These are phyloP conservation scores for Fusarium buharicum DNA, from an alignment of 2,329 filamentous ascomycete species.

Conservation along the genomic window DNA sequence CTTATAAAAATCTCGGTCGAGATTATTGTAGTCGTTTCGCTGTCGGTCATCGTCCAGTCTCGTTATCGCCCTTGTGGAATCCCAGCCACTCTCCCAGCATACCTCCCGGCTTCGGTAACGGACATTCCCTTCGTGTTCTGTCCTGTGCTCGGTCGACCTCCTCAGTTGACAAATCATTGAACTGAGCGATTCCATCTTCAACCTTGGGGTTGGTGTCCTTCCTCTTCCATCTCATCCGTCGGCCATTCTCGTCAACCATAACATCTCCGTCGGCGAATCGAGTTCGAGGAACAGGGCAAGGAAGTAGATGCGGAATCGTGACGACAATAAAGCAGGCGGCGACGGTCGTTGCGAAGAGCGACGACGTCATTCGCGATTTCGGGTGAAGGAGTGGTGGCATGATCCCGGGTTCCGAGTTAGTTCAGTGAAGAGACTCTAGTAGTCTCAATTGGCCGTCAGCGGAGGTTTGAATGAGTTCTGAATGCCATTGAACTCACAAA, in stretches of 20 bases:
- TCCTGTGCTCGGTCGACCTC: conserved; percentile 50
- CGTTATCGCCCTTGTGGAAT: conserved; percentile 60
- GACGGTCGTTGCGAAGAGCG: conserved; percentile 93
- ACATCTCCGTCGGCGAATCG: conserved; percentile 77
- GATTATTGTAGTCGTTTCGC: conserved; percentile 7
- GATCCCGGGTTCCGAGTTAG: conserved; percentile 41
- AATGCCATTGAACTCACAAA: conserved; percentile 44
- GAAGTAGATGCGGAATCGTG: conserved; percentile 86
- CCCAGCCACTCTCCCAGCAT: conserved; percentile 80
- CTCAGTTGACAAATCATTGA: conserved; percentile 54
- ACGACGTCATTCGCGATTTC: conserved; percentile 90
- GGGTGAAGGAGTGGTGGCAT: conserved; percentile 95
- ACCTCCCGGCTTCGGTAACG: conserved; percentile 89
- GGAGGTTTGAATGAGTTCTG: conserved; percentile 2
- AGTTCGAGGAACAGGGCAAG: conserved; percentile 84
- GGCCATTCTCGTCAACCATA: conserved; percentile 58
- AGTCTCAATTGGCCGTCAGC: conserved; percentile 45
- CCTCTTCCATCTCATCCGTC: conserved; percentile 57
- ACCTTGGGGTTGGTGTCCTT: conserved; percentile 52
- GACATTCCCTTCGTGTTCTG: conserved; percentile 77
- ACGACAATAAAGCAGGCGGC: conserved; percentile 92
- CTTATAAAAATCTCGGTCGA: neutral
- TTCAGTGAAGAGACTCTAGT: conserved; percentile 38
- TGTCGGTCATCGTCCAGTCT: conserved; percentile 43
- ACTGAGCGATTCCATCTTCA: conserved; percentile 61